Evolutionary conservation across 129 eudicot species (phyloP).

Genomic region (Ambrosia artemisiifolia): DNA sequence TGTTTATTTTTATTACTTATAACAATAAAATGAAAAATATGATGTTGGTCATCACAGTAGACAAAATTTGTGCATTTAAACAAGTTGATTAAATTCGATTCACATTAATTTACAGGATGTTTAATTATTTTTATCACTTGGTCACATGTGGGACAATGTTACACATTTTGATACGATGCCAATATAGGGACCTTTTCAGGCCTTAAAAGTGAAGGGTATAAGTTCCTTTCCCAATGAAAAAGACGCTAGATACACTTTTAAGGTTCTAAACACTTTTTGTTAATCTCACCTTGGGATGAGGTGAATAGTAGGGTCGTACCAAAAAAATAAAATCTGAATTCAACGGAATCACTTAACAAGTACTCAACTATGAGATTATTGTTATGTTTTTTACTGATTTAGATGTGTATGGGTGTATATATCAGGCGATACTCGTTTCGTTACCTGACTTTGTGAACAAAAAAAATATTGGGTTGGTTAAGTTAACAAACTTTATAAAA

Average conservation of each 20-base stretch:
- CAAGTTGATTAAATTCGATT: not conserved
- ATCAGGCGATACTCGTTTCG: too few relatives aligned
- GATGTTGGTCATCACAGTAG: not conserved
- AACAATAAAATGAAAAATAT: not conserved
- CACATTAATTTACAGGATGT: not conserved
- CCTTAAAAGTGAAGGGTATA: constrained; percentile 16
- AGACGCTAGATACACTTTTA: constrained; percentile 15
- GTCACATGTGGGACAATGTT: not conserved
- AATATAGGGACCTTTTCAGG: constrained; percentile 9
- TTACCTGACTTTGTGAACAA: too few relatives aligned
- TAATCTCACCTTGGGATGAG: not conserved
- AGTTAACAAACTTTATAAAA: too few relatives aligned
- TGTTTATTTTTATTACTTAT: not conserved
- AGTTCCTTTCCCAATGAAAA: constrained; percentile 23
- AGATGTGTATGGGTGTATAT: too few relatives aligned
- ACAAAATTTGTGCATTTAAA: not conserved
- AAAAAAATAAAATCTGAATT: too few relatives aligned
- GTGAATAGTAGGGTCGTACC: not conserved
- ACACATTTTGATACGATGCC: constrained; percentile 8
- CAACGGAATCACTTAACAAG: too few relatives aligned
- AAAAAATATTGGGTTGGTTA: too few relatives aligned
- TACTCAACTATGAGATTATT: too few relatives aligned
- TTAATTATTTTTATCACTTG: not conserved
- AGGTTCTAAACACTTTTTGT: not conserved
- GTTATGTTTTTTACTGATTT: too few relatives aligned